Conservation (phyloP, 192 early-diverging fungal genomes). For the Jimgerdemannia flammicorona region DNA sequence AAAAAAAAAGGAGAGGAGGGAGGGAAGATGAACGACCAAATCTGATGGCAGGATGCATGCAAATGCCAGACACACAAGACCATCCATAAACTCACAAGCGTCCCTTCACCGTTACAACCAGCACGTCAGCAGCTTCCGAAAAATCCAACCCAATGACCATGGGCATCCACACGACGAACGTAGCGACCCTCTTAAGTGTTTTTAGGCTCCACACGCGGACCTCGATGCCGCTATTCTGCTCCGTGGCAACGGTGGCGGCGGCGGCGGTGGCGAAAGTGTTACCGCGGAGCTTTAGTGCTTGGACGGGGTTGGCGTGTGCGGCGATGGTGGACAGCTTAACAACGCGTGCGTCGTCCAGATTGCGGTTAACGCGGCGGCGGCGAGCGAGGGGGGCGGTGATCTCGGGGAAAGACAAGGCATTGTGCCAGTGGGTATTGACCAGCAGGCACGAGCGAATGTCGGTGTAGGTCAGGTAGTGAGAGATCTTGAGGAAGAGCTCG, state of each 20-base stretch:
- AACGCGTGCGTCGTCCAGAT: neutral
- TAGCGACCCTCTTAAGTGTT: neutral
- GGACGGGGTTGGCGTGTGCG: neutral
- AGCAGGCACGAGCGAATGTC: neutral
- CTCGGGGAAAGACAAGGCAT: neutral
- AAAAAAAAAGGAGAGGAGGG: neutral
- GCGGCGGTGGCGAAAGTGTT: neutral
- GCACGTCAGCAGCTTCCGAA: neutral
- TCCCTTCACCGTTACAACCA: neutral
- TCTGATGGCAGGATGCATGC: no score
- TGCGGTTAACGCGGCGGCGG: neutral
- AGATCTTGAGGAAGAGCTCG: neutral
- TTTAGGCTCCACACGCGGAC: neutral
- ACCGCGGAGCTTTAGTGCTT: neutral
- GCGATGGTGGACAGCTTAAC: neutral
- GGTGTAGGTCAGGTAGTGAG: neutral
- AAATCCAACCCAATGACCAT: neutral
- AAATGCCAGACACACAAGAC: no score
- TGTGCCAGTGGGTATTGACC: neutral
- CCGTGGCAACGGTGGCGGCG: no score
- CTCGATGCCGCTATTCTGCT: neutral
- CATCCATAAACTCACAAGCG: neutral
- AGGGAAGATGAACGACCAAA: no score
- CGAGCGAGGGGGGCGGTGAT: neutral
- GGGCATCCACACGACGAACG: neutral